Conservation (phyloP, 2,329 filamentous ascomycete species). For the Ophioceras dolichostomum region DNA sequence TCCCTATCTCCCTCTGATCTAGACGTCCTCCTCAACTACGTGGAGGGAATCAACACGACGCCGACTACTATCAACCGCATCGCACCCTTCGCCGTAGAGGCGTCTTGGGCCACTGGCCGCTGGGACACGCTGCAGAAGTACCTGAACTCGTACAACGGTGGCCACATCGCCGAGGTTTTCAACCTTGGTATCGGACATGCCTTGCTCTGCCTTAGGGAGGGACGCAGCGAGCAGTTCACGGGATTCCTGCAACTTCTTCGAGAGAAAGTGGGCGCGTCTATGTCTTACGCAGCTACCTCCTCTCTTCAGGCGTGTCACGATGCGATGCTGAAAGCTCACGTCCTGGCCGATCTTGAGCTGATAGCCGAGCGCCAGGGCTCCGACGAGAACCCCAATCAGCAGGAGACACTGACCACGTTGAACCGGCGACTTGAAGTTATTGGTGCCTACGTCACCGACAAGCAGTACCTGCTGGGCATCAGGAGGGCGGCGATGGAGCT, state of each 20-base stretch:
- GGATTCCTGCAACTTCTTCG: constrained; percentile 51
- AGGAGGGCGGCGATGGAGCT: constrained; percentile 80
- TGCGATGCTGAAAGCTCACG: constrained; percentile 73
- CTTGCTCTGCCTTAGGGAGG: constrained; percentile 45
- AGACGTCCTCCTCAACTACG: constrained; percentile 80
- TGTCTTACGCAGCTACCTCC: constrained; percentile 65
- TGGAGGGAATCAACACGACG: constrained; percentile 58
- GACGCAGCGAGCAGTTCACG: constrained; percentile 37
- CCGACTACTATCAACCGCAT: constrained; percentile 45
- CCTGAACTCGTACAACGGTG: constrained; percentile 36
- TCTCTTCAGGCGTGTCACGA: constrained; percentile 80
- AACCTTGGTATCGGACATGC: constrained; percentile 67
- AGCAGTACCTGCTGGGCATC: constrained; percentile 83
- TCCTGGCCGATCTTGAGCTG: constrained; percentile 75
- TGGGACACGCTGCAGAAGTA: constrained; percentile 67
- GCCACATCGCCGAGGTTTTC: constrained; percentile 53
- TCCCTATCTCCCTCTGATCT: constrained; percentile 13
- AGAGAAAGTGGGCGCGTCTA: constrained; percentile 55
- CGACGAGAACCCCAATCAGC: constrained; percentile 19
- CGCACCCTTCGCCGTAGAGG: constrained; percentile 77
- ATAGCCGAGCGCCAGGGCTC: constrained; percentile 38
- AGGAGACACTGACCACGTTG: constrained; percentile 40
- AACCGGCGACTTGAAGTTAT: constrained; percentile 75
- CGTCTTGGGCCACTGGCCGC: constrained; percentile 78
- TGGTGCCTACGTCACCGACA: constrained; percentile 81